Evolutionary conservation across 2,329 filamentous ascomycete species (phyloP).

Genomic region (Tolypocladium ovalisporum): DNA sequence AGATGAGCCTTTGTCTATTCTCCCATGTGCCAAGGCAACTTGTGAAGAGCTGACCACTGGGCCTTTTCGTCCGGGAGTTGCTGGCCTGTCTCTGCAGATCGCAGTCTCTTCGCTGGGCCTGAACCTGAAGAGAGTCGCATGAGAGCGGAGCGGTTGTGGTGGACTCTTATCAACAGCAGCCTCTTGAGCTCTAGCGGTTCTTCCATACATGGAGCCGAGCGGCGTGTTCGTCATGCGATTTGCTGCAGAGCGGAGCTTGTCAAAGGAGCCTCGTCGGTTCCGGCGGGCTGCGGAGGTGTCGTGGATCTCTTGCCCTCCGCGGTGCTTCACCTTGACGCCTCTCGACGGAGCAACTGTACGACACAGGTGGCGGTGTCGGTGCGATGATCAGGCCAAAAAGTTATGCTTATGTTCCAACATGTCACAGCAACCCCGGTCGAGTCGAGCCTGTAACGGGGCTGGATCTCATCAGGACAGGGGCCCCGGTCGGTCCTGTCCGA

Average conservation of each 20-base stretch:
- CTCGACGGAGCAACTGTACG: background rate
- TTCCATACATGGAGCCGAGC: background rate
- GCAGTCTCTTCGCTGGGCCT: background rate
- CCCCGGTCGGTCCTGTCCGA: slow-evolving; percentile 6
- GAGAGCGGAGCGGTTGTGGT: background rate
- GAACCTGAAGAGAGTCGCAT: background rate
- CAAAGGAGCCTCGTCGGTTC: background rate
- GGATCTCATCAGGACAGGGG: slow-evolving; percentile 12
- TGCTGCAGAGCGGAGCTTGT: background rate
- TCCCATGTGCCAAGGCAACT: background rate
- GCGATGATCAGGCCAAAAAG: slow-evolving; percentile 8
- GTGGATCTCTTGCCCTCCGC: background rate
- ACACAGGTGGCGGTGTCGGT: slow-evolving; percentile 2
- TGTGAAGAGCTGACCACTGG: background rate
- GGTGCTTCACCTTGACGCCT: background rate
- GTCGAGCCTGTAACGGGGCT: slow-evolving; percentile 15
- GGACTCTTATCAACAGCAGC: background rate
- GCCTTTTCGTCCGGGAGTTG: background rate
- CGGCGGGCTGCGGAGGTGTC: background rate
- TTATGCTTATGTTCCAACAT: slow-evolving; percentile 10
- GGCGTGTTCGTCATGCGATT: background rate
- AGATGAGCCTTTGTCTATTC: slow-evolving; percentile 2
- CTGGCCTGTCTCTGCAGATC: background rate
- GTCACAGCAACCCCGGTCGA: slow-evolving; percentile 9
- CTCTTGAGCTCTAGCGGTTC: background rate